Evolutionary conservation across 306 rosid genomes (phyloP).

Genomic region (Glycine tomentella): DNA sequence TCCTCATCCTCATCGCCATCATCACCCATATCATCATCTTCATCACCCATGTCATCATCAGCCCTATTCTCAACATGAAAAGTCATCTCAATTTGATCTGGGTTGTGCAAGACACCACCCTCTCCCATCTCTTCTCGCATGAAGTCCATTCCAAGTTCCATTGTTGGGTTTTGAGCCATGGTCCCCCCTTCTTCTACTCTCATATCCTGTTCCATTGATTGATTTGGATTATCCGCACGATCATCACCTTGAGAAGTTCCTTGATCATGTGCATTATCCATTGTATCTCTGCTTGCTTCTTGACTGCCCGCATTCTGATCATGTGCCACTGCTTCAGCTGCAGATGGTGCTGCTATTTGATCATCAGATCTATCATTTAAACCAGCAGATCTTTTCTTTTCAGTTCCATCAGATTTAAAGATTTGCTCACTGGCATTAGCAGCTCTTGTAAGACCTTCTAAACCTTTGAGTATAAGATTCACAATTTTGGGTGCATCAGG

Average conservation of each 20-base stretch:
- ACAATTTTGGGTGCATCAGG: constrained; percentile 95
- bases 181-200: constrained; percentile 77
- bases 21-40: constrained; percentile 98
- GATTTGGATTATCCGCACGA: constrained; percentile 57
- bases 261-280: constrained; percentile 62
- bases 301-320: constrained; percentile 67
- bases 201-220: constrained; percentile 73
- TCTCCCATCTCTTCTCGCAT: constrained; percentile 91
- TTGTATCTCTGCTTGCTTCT: constrained; percentile 62
- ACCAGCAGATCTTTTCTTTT: constrained; percentile 73
- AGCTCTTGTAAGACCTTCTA: constrained; percentile 93
- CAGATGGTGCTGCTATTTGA: constrained; percentile 64
- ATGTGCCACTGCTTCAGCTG: constrained; percentile 56
- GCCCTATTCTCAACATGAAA: constrained; percentile 90
- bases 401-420: constrained; percentile 76
- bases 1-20: constrained; percentile 98
- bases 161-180: constrained; percentile 64
- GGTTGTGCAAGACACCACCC: constrained; percentile 73
- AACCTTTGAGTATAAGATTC: constrained; percentile 85
- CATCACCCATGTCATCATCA: constrained; percentile 96
- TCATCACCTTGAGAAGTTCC: constrained; percentile 65
- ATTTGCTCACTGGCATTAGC: constrained; percentile 93
- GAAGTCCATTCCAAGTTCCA: constrained; percentile 89
- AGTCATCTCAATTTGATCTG: constrained; percentile 85
- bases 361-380: constrained; percentile 72